Evolutionary conservation across 2,329 filamentous ascomycete species (phyloP).

Genomic region (Metarhizium robertsii): DNA sequence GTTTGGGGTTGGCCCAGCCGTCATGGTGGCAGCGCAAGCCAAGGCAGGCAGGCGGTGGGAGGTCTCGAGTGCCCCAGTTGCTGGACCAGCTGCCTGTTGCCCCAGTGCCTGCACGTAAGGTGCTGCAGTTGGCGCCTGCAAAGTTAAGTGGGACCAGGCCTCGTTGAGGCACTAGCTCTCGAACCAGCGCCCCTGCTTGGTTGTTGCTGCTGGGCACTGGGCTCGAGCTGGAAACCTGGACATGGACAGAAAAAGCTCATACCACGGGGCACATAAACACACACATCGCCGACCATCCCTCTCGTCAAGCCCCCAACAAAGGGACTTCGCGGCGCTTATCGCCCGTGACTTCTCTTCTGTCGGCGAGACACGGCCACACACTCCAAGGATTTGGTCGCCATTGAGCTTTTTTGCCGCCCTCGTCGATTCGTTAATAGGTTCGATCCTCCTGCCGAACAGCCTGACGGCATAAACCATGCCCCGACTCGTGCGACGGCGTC

Average conservation of each 20-base stretch:
- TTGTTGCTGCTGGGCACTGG: neutral
- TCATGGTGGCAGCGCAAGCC: constrained; percentile 1
- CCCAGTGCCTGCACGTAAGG: neutral
- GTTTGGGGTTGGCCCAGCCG: constrained; percentile 1
- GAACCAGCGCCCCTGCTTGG: no score
- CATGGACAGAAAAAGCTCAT: no score
- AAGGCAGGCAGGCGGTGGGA: constrained; percentile 3
- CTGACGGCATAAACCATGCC: constrained; percentile 41
- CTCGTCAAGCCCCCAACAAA: neutral
- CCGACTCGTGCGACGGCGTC: constrained; percentile 70
- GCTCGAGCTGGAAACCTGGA: neutral
- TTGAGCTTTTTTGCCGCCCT: neutral
- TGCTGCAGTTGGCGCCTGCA: neutral
- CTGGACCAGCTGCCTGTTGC: no score
- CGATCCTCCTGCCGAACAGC: neutral
- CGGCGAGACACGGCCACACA: neutral
- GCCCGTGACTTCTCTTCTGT: neutral
- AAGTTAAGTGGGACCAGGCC: neutral
- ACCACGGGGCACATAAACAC: neutral
- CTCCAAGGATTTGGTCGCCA: neutral
- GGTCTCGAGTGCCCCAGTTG: no score
- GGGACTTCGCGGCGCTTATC: constrained; percentile 1
- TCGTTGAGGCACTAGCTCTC: no score
- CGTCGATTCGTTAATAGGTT: neutral
- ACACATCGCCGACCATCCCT: neutral